Evolutionary conservation across 148 eudicot genomes (phyloP), one percentile per base, ranked within the genome.

Genomic region (Mesembryanthemum crystallinum): DNA sequence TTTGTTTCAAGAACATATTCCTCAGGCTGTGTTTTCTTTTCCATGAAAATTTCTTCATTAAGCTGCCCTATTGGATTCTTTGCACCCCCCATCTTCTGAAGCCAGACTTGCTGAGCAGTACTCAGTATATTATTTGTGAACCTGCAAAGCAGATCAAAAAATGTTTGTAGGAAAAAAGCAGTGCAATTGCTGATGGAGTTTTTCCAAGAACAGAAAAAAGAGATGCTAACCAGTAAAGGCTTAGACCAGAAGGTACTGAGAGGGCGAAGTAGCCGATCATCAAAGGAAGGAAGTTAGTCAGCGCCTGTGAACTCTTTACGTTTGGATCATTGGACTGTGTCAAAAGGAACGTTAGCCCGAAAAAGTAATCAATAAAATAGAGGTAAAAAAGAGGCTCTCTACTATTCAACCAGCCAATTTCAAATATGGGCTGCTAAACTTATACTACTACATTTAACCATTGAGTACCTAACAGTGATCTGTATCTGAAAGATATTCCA

Each of bases 231-330:
- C 98, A 94, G 69, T 94, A 94, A 74, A 94, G 94, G 80, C 98
- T 89, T 67, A 94, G 84, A 51, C 97, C 98, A 62, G 98, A 94
- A 80, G 98, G 98, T 74, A 94, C 98, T 15, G 98, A 92, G 68
- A 94, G 93, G 75, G 98, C 80, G 82, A 94, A 94, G 73, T 94
- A 94, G 69, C 98, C 98, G 71, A 95, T 89, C 94, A 95, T 83
- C 78, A 95, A 78, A 1, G 97, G 97, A 58, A 95, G 88, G 73
- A 95, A 82, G 72, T 89, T 89, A 20, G 96, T 92, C 63, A 92
- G 76, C 45, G 89, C 89, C 83, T 90, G 96, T 75, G 98, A 87
- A 75, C 67, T 92, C 88, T 92, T 94, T 66, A 89, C 54, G 75
- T 77, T 92, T 14, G 98, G 98, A 88, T 93, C 98, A 80, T 89